phyloP scores from a whole-genome alignment of 2,329 filamentous ascomycete genomes.

The Aspergillus sp. region DNA sequence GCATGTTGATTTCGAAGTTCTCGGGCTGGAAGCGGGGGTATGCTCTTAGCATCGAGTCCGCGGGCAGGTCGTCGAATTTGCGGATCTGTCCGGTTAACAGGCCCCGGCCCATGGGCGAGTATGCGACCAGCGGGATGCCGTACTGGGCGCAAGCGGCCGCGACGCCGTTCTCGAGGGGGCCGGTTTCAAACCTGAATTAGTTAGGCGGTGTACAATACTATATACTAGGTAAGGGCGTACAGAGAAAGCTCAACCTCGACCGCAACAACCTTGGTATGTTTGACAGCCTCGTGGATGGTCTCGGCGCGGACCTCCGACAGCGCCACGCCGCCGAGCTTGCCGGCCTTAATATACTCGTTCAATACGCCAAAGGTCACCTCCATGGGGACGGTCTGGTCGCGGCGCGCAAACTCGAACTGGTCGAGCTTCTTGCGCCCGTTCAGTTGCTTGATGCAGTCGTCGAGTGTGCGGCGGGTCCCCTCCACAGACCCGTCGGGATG shows the following conservation, averaged over 20 bases:
- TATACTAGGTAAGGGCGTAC: conserved; percentile 27
- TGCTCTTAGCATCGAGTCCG: conserved; percentile 45
- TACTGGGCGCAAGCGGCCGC: conserved; percentile 59
- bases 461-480: conserved; percentile 57
- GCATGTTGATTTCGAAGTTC: conserved; percentile 51
- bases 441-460: conserved; percentile 55
- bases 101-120: conserved; percentile 65
- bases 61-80: conserved; percentile 47
- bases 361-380: conserved; percentile 47
- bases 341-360: conserved; percentile 41
- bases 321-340: conserved; percentile 47
- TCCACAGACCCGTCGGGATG: conserved; percentile 54
- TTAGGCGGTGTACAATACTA: conserved; percentile 51
- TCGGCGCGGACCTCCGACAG: conserved; percentile 46
- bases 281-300: conserved; percentile 42
- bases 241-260: conserved; percentile 65
- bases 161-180: conserved; percentile 51
- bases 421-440: conserved; percentile 62
- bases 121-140: conserved; percentile 68
- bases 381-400: conserved; percentile 54
- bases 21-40: conserved; percentile 53
- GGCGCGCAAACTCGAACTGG: conserved; percentile 59
- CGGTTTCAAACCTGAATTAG: conserved; percentile 51
- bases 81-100: conserved; percentile 54
- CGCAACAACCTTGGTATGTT: conserved; percentile 43